These are phyloP conservation scores for Saccharomyces hybrid DNA, from an alignment of 1,139 yeast genomes.

Conservation along the genomic window DNA sequence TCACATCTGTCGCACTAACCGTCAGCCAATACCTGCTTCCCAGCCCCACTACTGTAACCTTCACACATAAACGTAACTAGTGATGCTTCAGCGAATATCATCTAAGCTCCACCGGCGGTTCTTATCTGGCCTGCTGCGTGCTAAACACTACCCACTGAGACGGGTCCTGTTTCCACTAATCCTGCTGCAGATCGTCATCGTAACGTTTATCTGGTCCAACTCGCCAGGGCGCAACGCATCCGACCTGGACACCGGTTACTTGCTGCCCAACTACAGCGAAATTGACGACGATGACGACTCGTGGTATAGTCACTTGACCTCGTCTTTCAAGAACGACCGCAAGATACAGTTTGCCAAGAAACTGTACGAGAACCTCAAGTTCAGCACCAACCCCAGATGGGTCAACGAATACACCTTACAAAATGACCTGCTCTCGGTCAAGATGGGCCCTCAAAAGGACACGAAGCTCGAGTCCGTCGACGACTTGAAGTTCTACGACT, in stretches of 20 bases:
- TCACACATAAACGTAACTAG: background rate
- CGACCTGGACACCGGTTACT: background rate
- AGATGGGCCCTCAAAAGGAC: conserved; percentile 13
- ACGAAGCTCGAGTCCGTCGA: conserved; percentile 9
- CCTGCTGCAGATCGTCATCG: background rate
- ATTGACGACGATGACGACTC: background rate
- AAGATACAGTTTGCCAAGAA: conserved; percentile 14
- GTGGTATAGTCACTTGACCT: background rate
- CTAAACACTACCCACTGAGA: background rate
- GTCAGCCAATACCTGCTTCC: background rate
- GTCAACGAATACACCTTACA: conserved; percentile 15
- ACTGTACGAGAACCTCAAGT: conserved; percentile 17
- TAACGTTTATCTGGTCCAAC: background rate
- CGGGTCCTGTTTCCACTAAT: background rate
- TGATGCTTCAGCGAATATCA: background rate
- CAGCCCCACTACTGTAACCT: background rate
- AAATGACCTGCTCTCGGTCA: conserved; percentile 13
- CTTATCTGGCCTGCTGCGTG: background rate
- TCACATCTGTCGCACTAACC: background rate
- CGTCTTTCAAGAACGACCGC: background rate
- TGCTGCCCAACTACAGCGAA: background rate
- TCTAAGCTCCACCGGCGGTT: background rate
- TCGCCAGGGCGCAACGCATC: background rate
- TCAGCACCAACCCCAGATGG: conserved; percentile 15
- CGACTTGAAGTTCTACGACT: conserved; percentile 19